These are phyloP conservation scores for Aspergillus haitiensis DNA, from an alignment of 495 filamentous ascomycete genomes.

Conservation along the genomic window DNA sequence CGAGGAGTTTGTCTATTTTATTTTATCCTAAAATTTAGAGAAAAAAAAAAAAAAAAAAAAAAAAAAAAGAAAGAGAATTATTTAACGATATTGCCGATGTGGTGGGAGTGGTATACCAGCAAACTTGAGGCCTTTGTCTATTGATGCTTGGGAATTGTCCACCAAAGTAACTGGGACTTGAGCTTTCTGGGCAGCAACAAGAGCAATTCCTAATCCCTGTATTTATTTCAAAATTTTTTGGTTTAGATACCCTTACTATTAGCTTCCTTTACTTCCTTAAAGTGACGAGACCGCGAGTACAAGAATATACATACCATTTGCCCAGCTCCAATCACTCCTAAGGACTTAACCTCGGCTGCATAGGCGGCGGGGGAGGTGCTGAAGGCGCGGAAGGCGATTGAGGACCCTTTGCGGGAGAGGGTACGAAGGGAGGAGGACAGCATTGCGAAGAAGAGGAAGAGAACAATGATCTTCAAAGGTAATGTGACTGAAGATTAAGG, in stretches of 20 bases:
- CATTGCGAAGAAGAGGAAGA: slow-evolving; percentile 28
- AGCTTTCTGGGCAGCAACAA: slow-evolving; percentile 88
- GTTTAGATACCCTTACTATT: not conserved
- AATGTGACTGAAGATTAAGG: not conserved
- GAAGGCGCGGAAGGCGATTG: slow-evolving; percentile 42
- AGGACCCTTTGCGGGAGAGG: slow-evolving; percentile 32
- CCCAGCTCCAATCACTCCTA: slow-evolving; percentile 93
- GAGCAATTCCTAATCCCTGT: slow-evolving; percentile 92
- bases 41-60: no score
- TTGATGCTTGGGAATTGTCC: slow-evolving; percentile 79
- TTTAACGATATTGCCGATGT: not conserved
- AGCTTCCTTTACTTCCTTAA: not conserved
- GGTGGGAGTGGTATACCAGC: slow-evolving; percentile 58
- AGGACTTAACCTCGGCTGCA: slow-evolving; percentile 76
- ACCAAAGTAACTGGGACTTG: slow-evolving; percentile 82
- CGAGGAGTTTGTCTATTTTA: slow-evolving; percentile 76
- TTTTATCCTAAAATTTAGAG: not conserved
- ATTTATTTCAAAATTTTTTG: slow-evolving; percentile 18
- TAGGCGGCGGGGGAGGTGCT: slow-evolving; percentile 45
- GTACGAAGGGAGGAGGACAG: slow-evolving; percentile 36
- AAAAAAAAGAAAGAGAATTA: no score
- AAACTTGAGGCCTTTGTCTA: slow-evolving; percentile 90
- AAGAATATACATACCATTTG: slow-evolving; percentile 69
- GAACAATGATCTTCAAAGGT: not conserved
- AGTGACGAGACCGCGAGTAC: no score